Evolutionary conservation across 1,139 yeast genomes (phyloP).

Genomic region (Candida pseudoviswanathii): DNA sequence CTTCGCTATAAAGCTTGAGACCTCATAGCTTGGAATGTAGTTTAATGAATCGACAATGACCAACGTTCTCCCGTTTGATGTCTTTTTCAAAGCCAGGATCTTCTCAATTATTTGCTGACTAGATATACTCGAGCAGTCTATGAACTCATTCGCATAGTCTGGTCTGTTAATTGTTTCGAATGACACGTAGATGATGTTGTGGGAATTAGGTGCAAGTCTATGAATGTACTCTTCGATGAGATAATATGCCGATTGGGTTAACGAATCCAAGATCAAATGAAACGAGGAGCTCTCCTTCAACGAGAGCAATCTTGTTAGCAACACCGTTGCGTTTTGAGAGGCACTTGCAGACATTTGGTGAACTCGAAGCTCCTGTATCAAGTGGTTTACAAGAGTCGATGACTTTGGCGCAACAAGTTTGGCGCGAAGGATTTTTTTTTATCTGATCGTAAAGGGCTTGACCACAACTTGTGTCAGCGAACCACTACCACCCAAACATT

Average conservation of each 20-base stretch:
- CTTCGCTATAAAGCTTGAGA: constrained; percentile 56
- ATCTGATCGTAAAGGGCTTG: neutral
- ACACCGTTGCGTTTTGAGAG: constrained; percentile 55
- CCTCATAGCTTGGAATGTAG: constrained; percentile 47
- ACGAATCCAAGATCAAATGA: constrained; percentile 65
- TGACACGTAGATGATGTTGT: constrained; percentile 51
- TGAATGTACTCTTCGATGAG: constrained; percentile 60
- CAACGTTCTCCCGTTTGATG: constrained; percentile 27
- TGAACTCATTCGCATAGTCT: constrained; percentile 45
- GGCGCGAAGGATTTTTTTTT: neutral
- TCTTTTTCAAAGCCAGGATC: constrained; percentile 7
- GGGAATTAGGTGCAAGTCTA: constrained; percentile 25
- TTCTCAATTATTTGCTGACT: constrained; percentile 5
- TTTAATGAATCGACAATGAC: constrained; percentile 72
- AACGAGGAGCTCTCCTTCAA: constrained; percentile 77
- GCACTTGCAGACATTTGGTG: neutral
- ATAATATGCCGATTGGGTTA: constrained; percentile 64
- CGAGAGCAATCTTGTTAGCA: constrained; percentile 62
- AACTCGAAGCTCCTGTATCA: no score
- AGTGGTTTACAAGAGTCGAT: neutral
- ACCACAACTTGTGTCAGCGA: neutral
- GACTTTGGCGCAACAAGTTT: neutral
- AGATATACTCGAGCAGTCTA: constrained; percentile 41
- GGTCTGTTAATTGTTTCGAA: constrained; percentile 65
- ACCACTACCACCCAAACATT: neutral